Evolutionary conservation across 495 filamentous ascomycete species (phyloP), one percentile per base, ranked within the genome.

Genomic region (Penicillium chermesinum): DNA sequence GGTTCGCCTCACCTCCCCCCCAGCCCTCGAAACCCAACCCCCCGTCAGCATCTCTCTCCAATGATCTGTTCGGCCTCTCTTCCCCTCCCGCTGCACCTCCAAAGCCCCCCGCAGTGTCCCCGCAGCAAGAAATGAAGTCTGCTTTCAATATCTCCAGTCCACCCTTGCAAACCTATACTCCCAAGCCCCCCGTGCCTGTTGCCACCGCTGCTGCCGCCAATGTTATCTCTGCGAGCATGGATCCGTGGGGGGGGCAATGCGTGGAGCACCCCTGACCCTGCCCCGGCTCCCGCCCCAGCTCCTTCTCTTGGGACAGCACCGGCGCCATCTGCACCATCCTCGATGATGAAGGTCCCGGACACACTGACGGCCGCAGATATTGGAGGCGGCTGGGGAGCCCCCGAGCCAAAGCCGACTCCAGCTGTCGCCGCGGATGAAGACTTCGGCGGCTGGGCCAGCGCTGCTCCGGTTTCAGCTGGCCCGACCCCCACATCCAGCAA

Each of bases 361-460:
- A 74, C 73, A 9, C 38, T 77, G 37, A 73, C 73, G 2, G 59
- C 69, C 30, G 67, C 69, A 37, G 72, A 72, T 19, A 63, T 71
- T 37, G 75, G 76, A 46, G 69, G 74, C 50, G 81, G 81, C 46
- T 85, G 82, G 81, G 81, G 78, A 13, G 63, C 58, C 1, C 44
- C 65, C 10, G 52, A 72, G 2, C 63, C 79, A 17, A 72, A 74
- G 50, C 63, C 70, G 0, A 61, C 71, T 8, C 82, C 86, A 9
- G 83, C 83, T 52, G 84, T 93, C 2, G 77, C 80, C 21, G 81
- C 80, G 0, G 90, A 96, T 61, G 90, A 96, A 66, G 90, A 96
- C 55, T 96, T 95, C 70, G 90, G 90, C 13, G 89, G 89, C 17
- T 96, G 90, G 90, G 85, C 84, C 37, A 89, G 86, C 67, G 82